phyloP scores from a whole-genome alignment of 495 filamentous ascomycete genomes.

The Penicillium samsonianum region DNA sequence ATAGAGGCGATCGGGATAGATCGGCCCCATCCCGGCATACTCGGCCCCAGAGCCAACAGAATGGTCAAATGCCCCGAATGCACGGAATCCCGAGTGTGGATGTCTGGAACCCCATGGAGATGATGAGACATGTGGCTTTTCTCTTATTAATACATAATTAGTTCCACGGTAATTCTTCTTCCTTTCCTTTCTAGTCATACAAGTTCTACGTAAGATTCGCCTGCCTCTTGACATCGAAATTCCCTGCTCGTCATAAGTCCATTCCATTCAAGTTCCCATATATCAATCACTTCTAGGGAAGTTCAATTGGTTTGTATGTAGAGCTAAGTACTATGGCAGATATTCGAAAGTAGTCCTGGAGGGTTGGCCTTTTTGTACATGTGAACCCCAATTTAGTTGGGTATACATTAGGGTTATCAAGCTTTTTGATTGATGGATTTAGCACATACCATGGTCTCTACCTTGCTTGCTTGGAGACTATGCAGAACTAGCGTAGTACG shows the following conservation, averaged over 20 bases:
- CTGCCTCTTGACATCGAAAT: too few relatives aligned
- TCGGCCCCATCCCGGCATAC: constrained; percentile 8
- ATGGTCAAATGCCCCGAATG: constrained; percentile 7
- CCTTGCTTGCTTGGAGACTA: not conserved
- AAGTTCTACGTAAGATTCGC: not conserved
- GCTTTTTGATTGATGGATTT: not conserved
- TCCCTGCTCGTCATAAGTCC: too few relatives aligned
- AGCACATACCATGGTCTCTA: not conserved
- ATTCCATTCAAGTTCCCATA: too few relatives aligned
- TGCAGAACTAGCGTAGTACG: not conserved
- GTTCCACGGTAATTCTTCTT: not conserved
- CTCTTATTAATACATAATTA: not conserved
- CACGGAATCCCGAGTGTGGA: constrained; percentile 10
- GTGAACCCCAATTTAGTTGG: not conserved
- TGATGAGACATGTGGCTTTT: constrained; percentile 9
- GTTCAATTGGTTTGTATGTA: too few relatives aligned
- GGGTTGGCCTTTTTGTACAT: not conserved
- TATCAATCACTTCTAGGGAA: too few relatives aligned
- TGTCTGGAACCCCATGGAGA: constrained; percentile 9
- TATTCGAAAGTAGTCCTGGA: too few relatives aligned
- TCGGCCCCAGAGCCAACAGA: constrained; percentile 5
- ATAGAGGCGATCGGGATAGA: constrained; percentile 5
- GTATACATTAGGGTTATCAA: not conserved
- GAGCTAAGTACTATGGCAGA: too few relatives aligned
- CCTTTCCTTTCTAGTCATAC: not conserved